phyloP scores from a whole-genome alignment of 129 eudicot genomes.

The Flaveria sonorensis region DNA sequence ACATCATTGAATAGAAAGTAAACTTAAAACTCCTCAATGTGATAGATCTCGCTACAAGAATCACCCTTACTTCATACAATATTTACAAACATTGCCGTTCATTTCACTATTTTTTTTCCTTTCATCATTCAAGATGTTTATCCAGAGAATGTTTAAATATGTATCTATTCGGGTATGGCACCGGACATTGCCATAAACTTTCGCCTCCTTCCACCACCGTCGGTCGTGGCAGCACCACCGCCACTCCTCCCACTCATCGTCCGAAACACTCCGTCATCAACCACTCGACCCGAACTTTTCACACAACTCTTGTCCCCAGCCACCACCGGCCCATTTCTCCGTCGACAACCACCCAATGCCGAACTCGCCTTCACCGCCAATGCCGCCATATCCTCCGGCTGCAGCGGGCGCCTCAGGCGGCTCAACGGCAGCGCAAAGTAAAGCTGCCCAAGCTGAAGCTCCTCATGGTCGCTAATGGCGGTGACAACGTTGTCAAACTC shows the following conservation, averaged over 20 bases:
- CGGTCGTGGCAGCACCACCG: constrained; percentile 13
- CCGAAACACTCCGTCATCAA: constrained; percentile 37
- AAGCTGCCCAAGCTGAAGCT: constrained; percentile 70
- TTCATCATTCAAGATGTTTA: no score
- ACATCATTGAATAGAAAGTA: not conserved
- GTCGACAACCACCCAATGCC: constrained; percentile 67
- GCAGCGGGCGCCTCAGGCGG: constrained; percentile 52
- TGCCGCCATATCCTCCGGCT: constrained; percentile 96
- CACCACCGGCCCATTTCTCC: constrained; percentile 36
- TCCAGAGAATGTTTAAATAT: no score
- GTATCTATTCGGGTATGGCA: constrained; percentile 67
- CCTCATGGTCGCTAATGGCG: constrained; percentile 60
- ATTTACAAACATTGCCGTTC: constrained; percentile 37
- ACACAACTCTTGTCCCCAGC: constrained; percentile 29
- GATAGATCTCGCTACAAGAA: constrained; percentile 33
- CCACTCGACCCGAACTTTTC: constrained; percentile 48
- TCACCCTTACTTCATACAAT: constrained; percentile 29
- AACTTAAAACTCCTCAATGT: constrained; percentile 16
- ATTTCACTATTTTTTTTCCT: not conserved
- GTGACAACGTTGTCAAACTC: constrained; percentile 75
- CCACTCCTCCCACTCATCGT: constrained; percentile 26
- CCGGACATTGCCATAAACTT: constrained; percentile 47
- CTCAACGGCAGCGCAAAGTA: constrained; percentile 79
- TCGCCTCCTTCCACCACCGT: constrained; percentile 45
- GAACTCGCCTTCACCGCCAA: constrained; percentile 92